A percentile compares a stretch with the other conserved stretches of the same genome.
Conservation (phyloP, 371 early-diverging fungal species). For the Haplosporangium sp. region DNA sequence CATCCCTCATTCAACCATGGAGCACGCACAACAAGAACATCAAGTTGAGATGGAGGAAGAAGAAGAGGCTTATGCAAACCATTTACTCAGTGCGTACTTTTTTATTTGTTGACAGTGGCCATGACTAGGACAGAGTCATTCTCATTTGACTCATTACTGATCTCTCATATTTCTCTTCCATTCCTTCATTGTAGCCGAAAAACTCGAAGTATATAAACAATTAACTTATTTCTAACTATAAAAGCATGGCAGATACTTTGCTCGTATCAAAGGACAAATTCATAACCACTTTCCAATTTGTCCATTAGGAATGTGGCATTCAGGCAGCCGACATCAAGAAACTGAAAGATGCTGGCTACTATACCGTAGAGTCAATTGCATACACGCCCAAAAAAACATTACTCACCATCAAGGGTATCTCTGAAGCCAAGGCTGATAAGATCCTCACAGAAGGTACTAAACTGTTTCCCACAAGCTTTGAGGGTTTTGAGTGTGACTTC, state of each 20-base stretch:
- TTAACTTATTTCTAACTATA: not conserved
- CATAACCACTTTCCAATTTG: not conserved
- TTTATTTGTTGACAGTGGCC: not conserved
- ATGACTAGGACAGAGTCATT: slow-evolving; percentile 8
- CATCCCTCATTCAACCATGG: slow-evolving; percentile 14
- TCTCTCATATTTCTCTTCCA: not conserved
- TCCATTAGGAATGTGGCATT: slow-evolving; percentile 82
- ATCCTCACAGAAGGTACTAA: slow-evolving; percentile 90
- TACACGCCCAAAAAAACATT: slow-evolving; percentile 96
- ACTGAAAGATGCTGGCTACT: slow-evolving; percentile 93
- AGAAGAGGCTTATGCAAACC: slow-evolving; percentile 18
- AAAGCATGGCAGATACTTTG: not conserved
- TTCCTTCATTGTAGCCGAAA: slow-evolving; percentile 22
- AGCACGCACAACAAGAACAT: slow-evolving; percentile 42
- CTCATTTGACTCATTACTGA: slow-evolving; percentile 32
- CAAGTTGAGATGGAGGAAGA: slow-evolving; percentile 38
- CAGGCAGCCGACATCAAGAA: slow-evolving; percentile 88
- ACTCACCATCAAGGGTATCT: slow-evolving; percentile 96
- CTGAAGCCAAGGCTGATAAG: slow-evolving; percentile 98
- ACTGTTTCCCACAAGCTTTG: not conserved
- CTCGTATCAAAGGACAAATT: not conserved
- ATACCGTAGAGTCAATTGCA: slow-evolving; percentile 96
- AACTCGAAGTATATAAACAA: slow-evolving; percentile 32
- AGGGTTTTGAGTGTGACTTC: too few species aligned
- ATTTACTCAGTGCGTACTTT: slow-evolving; percentile 38